A percentile compares a stretch with the other conserved stretches of the same genome.
Evolutionary conservation across 768 basidiomycete genomes (phyloP).

Genomic region (Serendipita vermifera): DNA sequence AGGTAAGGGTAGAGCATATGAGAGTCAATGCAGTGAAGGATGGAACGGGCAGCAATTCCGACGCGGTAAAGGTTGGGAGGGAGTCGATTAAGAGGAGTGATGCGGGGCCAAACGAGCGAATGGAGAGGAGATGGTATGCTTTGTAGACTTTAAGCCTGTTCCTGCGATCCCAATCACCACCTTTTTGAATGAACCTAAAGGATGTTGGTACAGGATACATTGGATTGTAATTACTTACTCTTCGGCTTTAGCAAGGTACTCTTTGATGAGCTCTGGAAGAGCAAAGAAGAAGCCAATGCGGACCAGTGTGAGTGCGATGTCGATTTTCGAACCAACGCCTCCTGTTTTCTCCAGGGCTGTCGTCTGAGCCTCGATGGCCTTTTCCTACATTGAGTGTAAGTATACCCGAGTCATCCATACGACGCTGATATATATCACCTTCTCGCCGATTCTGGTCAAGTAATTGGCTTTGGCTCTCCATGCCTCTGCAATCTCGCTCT

Average conservation of each 20-base stretch:
- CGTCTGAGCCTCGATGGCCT: conserved; percentile 67
- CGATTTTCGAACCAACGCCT: conserved; percentile 84
- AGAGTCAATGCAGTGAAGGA: conserved; percentile 82
- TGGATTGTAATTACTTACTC: conserved; percentile 37
- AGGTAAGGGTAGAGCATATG: conserved; percentile 56
- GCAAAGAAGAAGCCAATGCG: conserved; percentile 85
- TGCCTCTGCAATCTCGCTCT: conserved; percentile 84
- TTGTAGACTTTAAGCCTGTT: conserved; percentile 95
- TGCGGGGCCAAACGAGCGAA: conserved; percentile 82
- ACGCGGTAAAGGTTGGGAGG: conserved; percentile 86
- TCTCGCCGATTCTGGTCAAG: conserved; percentile 81
- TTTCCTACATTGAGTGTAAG: conserved; percentile 38
- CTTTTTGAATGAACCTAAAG: conserved; percentile 73
- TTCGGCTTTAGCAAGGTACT: conserved; percentile 66
- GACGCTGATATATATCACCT: conserved; percentile 22
- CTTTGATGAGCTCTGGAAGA: conserved; percentile 56
- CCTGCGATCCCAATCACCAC: conserved; percentile 95
- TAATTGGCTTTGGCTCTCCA: conserved; percentile 75
- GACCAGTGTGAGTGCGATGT: conserved; percentile 78
- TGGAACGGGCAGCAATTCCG: conserved; percentile 75
- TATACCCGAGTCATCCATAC: too few species aligned
- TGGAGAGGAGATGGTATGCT: conserved; percentile 70
- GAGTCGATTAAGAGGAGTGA: conserved; percentile 83
- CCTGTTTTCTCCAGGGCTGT: conserved; percentile 84
- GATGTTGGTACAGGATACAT: neutral